Evolutionary conservation across 2,329 filamentous ascomycete genomes (phyloP), one percentile per base, ranked within the genome.

Genomic region (Aspergillus aculeatus): DNA sequence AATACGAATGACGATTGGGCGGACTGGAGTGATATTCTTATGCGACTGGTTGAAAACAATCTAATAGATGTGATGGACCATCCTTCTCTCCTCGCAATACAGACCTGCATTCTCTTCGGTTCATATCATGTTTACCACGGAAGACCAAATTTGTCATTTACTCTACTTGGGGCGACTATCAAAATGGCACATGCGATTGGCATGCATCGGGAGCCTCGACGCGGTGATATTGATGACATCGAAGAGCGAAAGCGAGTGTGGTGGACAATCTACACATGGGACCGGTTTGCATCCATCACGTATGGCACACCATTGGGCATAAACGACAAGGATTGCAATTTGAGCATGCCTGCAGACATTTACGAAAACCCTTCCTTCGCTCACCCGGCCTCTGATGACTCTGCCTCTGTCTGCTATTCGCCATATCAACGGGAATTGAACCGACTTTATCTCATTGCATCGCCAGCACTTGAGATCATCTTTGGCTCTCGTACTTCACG

Each of bases 251-350:
- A 77, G 61, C 61, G 77, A 16, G 70, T 77, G 0, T 78, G 75
- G 75, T 78, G 76, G 77, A 76, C 75, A 1, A 73, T 78, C 2
- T 78, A 78, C 50, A 78, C 75, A 0, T 78, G 75, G 75, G 76
- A 78, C 48, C 65, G 75, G 64, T 79, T 77, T 44, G 74, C 73
- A 5, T 77, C 75, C 5, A 75, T 77, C 11, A 76, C 74, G 0
- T 79, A 79, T 57, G 77, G 77, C 5, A 62, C 74, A 5, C 77
- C 77, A 6, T 64, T 79, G 26, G 72, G 77, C 3, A 78, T 79
- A 38, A 76, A 78, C 44, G 77, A 79, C 59, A 74, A 75, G 54
- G 76, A 78, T 47, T 79, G 75, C 58, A 67, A 70, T 56, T 52
- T 69, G 21, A 58, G 59, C 35, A 77, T 75, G 66, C 77, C 76